These are phyloP conservation scores for Hypoxylon lienhwacheense DNA, from an alignment of 495 filamentous ascomycete species.

Conservation along the genomic window DNA sequence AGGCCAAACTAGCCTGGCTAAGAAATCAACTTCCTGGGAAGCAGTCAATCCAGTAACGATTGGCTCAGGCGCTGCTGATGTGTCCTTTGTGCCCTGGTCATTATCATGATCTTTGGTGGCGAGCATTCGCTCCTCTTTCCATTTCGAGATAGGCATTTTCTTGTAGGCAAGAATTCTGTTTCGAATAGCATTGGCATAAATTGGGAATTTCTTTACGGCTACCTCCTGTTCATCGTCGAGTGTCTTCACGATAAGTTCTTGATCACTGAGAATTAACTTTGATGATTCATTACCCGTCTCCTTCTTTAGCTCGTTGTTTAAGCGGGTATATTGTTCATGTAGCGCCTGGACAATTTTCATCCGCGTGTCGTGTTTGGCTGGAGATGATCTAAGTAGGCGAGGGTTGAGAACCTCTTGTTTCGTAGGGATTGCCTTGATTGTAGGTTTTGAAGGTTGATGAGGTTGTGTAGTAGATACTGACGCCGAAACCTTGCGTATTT, in stretches of 20 bases:
- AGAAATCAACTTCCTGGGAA: constrained; percentile 67
- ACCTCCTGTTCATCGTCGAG: constrained; percentile 83
- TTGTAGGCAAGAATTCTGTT: constrained; percentile 72
- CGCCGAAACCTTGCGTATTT: constrained; percentile 2
- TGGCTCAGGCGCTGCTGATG: constrained; percentile 38
- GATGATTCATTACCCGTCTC: constrained; percentile 46
- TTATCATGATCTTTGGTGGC: constrained; percentile 21
- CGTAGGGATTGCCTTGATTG: constrained; percentile 24
- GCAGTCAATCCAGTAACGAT: constrained; percentile 69
- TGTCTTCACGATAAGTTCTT: constrained; percentile 74
- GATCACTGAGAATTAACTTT: constrained; percentile 60
- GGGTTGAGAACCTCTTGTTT: constrained; percentile 71
- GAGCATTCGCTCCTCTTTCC: constrained; percentile 55
- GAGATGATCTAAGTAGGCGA: constrained; percentile 70
- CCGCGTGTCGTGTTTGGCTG: constrained; percentile 69
- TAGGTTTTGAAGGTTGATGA: constrained; percentile 1
- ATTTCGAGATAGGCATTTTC: constrained; percentile 69
- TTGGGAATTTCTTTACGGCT: constrained; percentile 62
- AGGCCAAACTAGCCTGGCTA: constrained; percentile 60
- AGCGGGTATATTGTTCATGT: constrained; percentile 69
- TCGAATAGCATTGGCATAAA: constrained; percentile 83
- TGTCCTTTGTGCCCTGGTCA: constrained; percentile 27
- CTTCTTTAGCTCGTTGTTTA: constrained; percentile 67
- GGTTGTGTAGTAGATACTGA: constrained; percentile 2
- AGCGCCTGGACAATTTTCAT: constrained; percentile 69